These are phyloP conservation scores for Solanum paucissectum DNA, from an alignment of 257 asterid genomes.

Conservation along the genomic window DNA sequence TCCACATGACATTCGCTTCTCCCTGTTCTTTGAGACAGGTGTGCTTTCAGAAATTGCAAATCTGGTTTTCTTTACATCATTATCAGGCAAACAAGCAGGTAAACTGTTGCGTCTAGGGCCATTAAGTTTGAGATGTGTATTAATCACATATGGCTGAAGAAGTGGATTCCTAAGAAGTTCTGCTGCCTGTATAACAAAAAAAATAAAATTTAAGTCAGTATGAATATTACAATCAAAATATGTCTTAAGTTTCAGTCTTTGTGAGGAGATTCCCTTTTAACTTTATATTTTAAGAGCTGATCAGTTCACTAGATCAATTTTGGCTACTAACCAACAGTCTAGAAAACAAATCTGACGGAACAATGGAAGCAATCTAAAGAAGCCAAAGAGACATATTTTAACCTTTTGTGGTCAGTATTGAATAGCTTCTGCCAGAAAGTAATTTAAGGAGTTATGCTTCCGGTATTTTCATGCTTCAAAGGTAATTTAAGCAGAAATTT, in stretches of 20 bases:
- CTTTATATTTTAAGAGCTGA: neutral
- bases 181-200: conserved; percentile 53
- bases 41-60: conserved; percentile 40
- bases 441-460: neutral
- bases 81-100: conserved; percentile 34
- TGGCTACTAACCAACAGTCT: neutral
- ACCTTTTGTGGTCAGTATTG: neutral
- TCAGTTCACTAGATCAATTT: neutral
- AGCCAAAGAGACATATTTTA: neutral
- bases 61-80: conserved; percentile 36
- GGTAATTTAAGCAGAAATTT: neutral
- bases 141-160: conserved; percentile 69
- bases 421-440: neutral
- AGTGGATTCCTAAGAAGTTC: conserved; percentile 80
- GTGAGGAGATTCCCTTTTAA: neutral
- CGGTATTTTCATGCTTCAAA: neutral
- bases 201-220: neutral
- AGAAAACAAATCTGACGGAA: neutral
- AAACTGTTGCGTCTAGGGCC: conserved; percentile 57
- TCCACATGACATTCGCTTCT: conserved; percentile 39
- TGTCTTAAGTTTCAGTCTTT: neutral
- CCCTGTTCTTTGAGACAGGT: conserved; percentile 23
- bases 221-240: neutral
- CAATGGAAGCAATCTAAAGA: neutral
- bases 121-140: conserved; percentile 71